Conservation (phyloP, 257 asterid genomes). For the Pogostemon cablin region DNA sequence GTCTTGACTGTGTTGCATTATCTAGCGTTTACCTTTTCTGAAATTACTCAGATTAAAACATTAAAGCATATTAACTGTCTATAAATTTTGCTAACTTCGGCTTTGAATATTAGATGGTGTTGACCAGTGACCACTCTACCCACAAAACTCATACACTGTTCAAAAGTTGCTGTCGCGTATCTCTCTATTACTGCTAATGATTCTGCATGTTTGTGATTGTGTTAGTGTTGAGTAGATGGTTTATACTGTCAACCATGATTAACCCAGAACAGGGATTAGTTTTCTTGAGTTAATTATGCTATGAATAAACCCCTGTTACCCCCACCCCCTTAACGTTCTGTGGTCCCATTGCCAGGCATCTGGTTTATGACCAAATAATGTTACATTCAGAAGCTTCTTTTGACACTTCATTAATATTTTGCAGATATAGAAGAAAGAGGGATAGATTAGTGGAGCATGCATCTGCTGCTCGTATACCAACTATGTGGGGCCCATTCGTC, state of each 20-base stretch:
- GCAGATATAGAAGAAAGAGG: slow-evolving; percentile 91
- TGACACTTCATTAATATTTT: slow-evolving; percentile 28
- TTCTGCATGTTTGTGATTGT: background rate
- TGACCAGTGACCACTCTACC: background rate
- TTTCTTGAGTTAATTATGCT: background rate
- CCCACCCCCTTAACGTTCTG: background rate
- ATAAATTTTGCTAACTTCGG: background rate
- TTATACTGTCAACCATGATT: background rate
- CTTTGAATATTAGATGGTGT: background rate
- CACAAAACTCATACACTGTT: background rate
- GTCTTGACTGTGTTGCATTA: background rate
- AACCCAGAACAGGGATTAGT: background rate
- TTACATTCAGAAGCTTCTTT: slow-evolving; percentile 4
- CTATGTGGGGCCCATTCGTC: slow-evolving; percentile 93
- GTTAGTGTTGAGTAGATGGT: background rate
- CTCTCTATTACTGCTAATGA: slow-evolving; percentile 4
- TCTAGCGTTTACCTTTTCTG: background rate
- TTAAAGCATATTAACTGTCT: background rate
- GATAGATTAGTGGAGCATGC: slow-evolving; percentile 83
- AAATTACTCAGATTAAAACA: background rate
- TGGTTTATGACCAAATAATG: background rate
- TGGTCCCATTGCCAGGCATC: slow-evolving; percentile 13
- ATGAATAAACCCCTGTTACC: background rate
- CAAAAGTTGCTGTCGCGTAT: background rate
- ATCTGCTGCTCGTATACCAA: slow-evolving; percentile 92